phyloP scores from a whole-genome alignment of 768 basidiomycete genomes.

The Suillus subaureus region DNA sequence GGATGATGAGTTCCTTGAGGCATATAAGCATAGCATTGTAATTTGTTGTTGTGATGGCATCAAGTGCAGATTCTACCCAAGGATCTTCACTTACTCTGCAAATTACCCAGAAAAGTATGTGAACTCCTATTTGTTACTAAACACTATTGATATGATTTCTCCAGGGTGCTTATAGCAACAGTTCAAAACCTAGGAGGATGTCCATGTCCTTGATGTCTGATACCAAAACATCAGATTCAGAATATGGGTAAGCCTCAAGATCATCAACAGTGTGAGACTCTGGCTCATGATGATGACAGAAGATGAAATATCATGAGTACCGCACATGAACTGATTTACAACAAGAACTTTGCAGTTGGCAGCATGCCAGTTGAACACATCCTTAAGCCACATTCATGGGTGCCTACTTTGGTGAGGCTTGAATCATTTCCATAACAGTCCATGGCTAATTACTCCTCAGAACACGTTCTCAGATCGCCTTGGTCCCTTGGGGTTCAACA shows the following conservation, averaged over 20 bases:
- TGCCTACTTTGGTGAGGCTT: not conserved
- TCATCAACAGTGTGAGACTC: too few relatives aligned
- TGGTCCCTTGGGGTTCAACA: not conserved
- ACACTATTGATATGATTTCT: not conserved
- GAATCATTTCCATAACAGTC: not conserved
- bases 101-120: slow-evolving; percentile 42
- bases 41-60: slow-evolving; percentile 18
- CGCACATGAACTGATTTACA: too few relatives aligned
- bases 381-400: not conserved
- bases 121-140: not conserved
- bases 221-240: slow-evolving; percentile 18
- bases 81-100: slow-evolving; percentile 36
- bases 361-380: too few relatives aligned
- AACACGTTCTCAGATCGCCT: not conserved
- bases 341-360: too few relatives aligned
- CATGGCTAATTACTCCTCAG: not conserved
- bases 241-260: slow-evolving; percentile 12
- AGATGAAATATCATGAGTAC: too few relatives aligned
- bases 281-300: too few relatives aligned
- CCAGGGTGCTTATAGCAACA: slow-evolving; percentile 28
- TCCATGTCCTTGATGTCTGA: slow-evolving; percentile 33
- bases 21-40: slow-evolving; percentile 20
- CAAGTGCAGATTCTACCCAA: slow-evolving; percentile 24
- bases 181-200: slow-evolving; percentile 31
- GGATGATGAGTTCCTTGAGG: slow-evolving; percentile 19